Conservation (phyloP, 768 basidiomycete species). For the Daedalea quercina region DNA sequence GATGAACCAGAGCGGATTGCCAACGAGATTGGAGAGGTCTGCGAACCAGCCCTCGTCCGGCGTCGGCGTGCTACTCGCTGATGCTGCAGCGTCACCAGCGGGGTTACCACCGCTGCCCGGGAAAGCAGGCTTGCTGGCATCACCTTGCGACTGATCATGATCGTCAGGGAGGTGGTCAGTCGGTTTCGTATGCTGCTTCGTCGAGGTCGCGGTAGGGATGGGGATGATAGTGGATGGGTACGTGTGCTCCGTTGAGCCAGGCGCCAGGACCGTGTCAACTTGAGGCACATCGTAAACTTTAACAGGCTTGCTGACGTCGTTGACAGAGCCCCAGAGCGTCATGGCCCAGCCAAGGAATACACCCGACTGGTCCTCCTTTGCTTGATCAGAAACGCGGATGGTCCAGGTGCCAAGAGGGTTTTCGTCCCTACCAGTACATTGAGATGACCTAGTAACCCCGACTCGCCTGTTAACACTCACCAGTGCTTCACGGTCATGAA, state of each 20-base stretch:
- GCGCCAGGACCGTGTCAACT: conserved; percentile 44
- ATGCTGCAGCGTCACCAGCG: conserved; percentile 16
- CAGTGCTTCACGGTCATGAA: conserved; percentile 99
- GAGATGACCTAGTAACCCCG: neutral
- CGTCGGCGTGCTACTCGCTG: conserved; percentile 34
- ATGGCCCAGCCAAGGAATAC: conserved; percentile 87
- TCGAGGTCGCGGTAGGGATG: conserved; percentile 32
- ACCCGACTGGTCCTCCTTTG: conserved; percentile 48
- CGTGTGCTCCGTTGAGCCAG: conserved; percentile 19
- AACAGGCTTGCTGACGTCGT: conserved; percentile 58
- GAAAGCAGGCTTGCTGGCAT: conserved; percentile 74
- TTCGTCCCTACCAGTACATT: conserved; percentile 67
- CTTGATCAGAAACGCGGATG: conserved; percentile 77
- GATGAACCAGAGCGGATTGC: conserved; percentile 85
- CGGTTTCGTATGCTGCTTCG: conserved; percentile 73
- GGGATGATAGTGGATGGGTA: conserved; percentile 29
- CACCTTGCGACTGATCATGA: conserved; percentile 73
- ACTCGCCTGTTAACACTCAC: conserved; percentile 36
- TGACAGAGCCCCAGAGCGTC: conserved; percentile 83
- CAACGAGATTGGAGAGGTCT: conserved; percentile 64
- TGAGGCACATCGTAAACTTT: conserved; percentile 56
- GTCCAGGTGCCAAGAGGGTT: conserved; percentile 88
- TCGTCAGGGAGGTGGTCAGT: conserved; percentile 85
- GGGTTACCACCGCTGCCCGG: conserved; percentile 21
- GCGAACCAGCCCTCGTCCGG: conserved; percentile 84